Evolutionary conservation across 345 rosid genomes (phyloP), one percentile per base, ranked within the genome.

Genomic region (Erucastrum elatum): DNA sequence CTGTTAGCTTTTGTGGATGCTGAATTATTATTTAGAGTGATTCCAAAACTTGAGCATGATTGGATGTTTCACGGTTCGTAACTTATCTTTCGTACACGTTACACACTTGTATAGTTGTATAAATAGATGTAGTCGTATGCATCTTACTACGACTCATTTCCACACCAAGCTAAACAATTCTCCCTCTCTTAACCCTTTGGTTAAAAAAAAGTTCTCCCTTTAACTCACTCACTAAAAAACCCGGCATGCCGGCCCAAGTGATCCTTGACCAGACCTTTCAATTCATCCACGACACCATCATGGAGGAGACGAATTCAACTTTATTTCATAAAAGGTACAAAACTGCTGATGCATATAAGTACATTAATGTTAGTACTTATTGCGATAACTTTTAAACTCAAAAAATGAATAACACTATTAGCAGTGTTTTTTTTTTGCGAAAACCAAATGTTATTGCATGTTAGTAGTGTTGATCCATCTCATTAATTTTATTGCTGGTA

Each of bases 271-370:
- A 80, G 63, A 71, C 80, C 76, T 87, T 81, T 76, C 93, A 85
- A 26, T 74, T 72, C 49, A 70, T 85, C 71, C 85, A 87, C 74
- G 83, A 78, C 64, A 69, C 84, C 62, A 79, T 70, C 9, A 81
- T 84, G 76, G 90, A 49, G 55, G 55, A 74, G 49, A 39, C 29
- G 0, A 82, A 62, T 61, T 66, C 69, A 61, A 75, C 79, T 77
- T 81, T 87, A 44, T 72, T 80, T 60, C 85, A 74, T 17, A 86
- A 84, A 85, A 89, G 97, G 97, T 92, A 77, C 55, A 26, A 33
- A 2, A 60, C 3, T 21, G 13, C 12, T 4, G 2, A 25, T 46
- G 15, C 17, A 12, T 5, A 31, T 60, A 44, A 11, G 68, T 51
- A 74, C 68, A 68, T 61, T 53, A 39, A 39, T 39, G 56, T 11